Conservation (phyloP, 2,329 filamentous ascomycete species). For the Hypomyces rosellus region DNA sequence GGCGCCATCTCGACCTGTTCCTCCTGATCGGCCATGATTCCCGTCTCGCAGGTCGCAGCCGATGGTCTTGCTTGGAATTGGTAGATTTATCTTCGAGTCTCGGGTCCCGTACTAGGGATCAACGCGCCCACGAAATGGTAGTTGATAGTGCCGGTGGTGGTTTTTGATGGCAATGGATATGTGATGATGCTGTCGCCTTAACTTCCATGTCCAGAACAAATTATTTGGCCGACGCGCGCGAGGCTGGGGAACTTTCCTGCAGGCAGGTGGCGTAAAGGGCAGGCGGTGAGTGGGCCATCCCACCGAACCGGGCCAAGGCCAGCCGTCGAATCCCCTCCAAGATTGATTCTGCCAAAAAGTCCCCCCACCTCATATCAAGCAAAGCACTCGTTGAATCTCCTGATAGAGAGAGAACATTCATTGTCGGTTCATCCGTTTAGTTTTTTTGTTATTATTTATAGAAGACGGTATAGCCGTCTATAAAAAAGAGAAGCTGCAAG, state of each 20-base stretch:
- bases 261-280: constrained; percentile 13
- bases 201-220: too few relatives aligned
- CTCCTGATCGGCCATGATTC: constrained; percentile 26
- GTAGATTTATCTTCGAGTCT: too few relatives aligned
- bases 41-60: background rate
- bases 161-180: too few relatives aligned
- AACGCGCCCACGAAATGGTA: too few relatives aligned
- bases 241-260: constrained; percentile 18
- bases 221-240: constrained; percentile 8
- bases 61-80: too few relatives aligned
- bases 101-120: too few relatives aligned
- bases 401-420: too few relatives aligned
- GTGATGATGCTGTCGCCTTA: too few relatives aligned
- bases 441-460: background rate
- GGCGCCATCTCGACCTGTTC: constrained; percentile 21
- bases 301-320: constrained; percentile 11
- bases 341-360: constrained; percentile 16
- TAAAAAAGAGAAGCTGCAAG: constrained; percentile 32
- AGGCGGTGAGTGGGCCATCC: constrained; percentile 24
- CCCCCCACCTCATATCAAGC: constrained; percentile 21
- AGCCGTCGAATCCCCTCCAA: constrained; percentile 9
- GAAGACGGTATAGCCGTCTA: constrained; percentile 25
- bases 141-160: too few relatives aligned
- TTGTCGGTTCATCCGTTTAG: constrained; percentile 3
- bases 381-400: too few relatives aligned